Conservation (phyloP, 2,329 filamentous ascomycete genomes). For the Talaromyces sp. region DNA sequence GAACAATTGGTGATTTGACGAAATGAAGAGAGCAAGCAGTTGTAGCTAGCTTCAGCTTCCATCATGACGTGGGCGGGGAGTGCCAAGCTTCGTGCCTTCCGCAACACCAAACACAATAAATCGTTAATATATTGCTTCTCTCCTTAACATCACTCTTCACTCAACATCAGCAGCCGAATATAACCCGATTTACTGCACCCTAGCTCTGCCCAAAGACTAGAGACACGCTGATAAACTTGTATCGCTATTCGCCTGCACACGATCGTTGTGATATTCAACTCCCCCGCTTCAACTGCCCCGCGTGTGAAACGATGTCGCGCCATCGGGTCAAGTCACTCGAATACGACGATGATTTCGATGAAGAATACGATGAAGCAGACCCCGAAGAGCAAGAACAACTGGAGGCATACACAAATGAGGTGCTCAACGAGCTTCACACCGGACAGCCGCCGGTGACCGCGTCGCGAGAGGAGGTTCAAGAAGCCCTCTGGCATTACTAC, state of each 20-base stretch:
- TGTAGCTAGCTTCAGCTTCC: background rate
- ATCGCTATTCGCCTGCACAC: background rate
- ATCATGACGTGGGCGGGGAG: background rate
- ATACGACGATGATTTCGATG: conserved; percentile 37
- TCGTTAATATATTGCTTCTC: background rate
- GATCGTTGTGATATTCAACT: background rate
- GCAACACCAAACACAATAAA: background rate
- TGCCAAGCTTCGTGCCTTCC: background rate
- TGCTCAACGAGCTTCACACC: conserved; percentile 61
- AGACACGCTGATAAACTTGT: background rate
- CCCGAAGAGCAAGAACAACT: conserved; percentile 52
- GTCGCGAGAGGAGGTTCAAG: conserved; percentile 73
- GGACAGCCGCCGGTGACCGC: conserved; percentile 56
- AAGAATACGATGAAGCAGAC: conserved; percentile 36
- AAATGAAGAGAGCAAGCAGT: background rate
- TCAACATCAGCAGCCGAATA: background rate
- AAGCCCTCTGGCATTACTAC: conserved; percentile 92
- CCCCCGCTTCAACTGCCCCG: conserved; percentile 1
- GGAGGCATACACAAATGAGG: conserved; percentile 61
- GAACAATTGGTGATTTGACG: background rate
- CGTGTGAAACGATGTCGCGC: conserved; percentile 35
- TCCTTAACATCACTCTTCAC: background rate
- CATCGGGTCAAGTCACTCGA: conserved; percentile 42
- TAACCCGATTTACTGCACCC: background rate
- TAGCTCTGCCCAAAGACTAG: background rate